These are phyloP conservation scores for Drechmeria coniospora DNA, from an alignment of 2,329 filamentous ascomycete species.

Conservation along the genomic window DNA sequence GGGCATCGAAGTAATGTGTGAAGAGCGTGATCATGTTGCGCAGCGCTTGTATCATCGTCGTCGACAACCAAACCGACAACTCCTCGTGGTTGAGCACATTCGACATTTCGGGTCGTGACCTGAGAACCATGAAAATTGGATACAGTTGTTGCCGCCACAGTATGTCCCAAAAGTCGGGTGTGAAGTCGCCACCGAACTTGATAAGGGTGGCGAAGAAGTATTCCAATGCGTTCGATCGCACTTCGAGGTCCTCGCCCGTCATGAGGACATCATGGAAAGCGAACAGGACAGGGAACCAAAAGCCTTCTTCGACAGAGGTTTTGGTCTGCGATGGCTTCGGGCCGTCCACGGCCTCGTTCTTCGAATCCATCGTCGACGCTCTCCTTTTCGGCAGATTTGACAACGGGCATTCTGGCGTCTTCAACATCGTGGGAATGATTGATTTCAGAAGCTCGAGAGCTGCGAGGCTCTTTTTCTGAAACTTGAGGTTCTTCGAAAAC, in stretches of 20 bases:
- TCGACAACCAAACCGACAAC: constrained; percentile 94
- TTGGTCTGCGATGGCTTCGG: constrained; percentile 45
- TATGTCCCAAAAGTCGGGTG: constrained; percentile 93
- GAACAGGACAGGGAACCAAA: constrained; percentile 96
- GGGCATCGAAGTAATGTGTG: constrained; percentile 90
- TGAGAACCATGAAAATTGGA: constrained; percentile 95
- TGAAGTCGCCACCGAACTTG: constrained; percentile 80
- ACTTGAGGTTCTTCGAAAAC: constrained; percentile 96
- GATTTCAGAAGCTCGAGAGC: constrained; percentile 92
- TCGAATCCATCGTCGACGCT: constrained; percentile 24
- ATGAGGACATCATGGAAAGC: constrained; percentile 98
- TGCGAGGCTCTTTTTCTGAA: constrained; percentile 95
- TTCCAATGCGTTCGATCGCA: constrained; percentile 76
- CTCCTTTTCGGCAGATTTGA: constrained; percentile 42
- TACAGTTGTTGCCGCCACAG: constrained; percentile 94
- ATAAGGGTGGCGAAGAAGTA: constrained; percentile 95
- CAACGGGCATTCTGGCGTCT: constrained; percentile 85
- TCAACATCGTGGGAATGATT: constrained; percentile 86
- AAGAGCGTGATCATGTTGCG: constrained; percentile 98
- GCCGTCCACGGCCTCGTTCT: constrained; percentile 26
- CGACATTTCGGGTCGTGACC: constrained; percentile 90
- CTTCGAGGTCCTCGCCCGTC: constrained; percentile 96
- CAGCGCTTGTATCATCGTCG: constrained; percentile 96
- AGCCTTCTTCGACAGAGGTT: constrained; percentile 89
- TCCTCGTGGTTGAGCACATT: constrained; percentile 95